A percentile compares a stretch with the other conserved stretches of the same genome.
Conservation (phyloP, 768 basidiomycete genomes). For the Agrocybe chaxingu region DNA sequence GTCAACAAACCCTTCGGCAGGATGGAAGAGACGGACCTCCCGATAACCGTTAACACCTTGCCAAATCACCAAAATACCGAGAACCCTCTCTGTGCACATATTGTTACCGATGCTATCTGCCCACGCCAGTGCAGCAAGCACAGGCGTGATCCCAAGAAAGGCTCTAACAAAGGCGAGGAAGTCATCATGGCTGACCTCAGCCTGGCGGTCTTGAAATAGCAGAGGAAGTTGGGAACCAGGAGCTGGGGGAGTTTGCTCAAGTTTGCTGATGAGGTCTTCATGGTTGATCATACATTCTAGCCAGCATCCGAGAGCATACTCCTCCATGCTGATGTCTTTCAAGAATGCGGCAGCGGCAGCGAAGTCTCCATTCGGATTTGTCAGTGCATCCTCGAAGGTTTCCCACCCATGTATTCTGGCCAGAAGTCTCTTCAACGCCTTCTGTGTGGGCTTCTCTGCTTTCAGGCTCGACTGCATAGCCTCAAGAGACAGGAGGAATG, state of each 20-base stretch:
- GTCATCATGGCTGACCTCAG: constrained; percentile 43
- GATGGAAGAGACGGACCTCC: constrained; percentile 43
- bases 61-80: constrained; percentile 65
- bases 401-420: constrained; percentile 57
- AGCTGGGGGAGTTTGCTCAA: constrained; percentile 35
- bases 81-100: constrained; percentile 57
- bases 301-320: constrained; percentile 71
- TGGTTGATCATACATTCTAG: constrained; percentile 66
- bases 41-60: constrained; percentile 68
- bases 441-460: constrained; percentile 36
- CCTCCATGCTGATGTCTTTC: constrained; percentile 60
- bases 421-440: constrained; percentile 44
- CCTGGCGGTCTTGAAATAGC: constrained; percentile 29
- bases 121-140: constrained; percentile 76
- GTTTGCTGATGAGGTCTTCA: constrained; percentile 43
- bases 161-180: constrained; percentile 66
- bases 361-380: constrained; percentile 51
- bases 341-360: constrained; percentile 45
- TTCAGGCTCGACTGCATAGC: constrained; percentile 35
- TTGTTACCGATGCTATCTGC: constrained; percentile 72
- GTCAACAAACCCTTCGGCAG: constrained; percentile 6
- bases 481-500: constrained; percentile 40
- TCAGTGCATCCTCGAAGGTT: constrained; percentile 57
- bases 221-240: constrained; percentile 34
- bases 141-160: constrained; percentile 61